Conservation (phyloP, 2,329 filamentous ascomycete species). For the Fusarium torreyae region DNA sequence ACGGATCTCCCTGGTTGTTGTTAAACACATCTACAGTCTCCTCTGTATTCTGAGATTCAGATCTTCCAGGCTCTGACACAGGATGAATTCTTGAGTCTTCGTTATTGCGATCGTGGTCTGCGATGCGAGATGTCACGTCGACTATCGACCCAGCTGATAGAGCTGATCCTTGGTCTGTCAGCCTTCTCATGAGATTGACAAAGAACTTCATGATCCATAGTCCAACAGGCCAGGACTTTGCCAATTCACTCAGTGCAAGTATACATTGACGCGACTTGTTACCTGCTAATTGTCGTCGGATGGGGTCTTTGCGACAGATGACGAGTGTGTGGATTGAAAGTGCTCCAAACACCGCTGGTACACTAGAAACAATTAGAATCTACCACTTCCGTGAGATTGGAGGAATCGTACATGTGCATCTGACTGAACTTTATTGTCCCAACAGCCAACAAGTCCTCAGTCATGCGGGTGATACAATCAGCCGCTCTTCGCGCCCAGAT, state of each 20-base stretch:
- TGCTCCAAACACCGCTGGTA: slow-evolving; percentile 34
- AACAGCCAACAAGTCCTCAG: slow-evolving; percentile 28
- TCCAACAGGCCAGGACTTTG: slow-evolving; percentile 41
- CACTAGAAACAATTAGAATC: slow-evolving; percentile 1
- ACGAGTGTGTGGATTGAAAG: slow-evolving; percentile 43
- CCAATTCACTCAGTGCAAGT: slow-evolving; percentile 34
- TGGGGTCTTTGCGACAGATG: slow-evolving; percentile 32
- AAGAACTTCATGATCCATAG: slow-evolving; percentile 42
- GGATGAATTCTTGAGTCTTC: not conserved
- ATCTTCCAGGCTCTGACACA: rapidly evolving
- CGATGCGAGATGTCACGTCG: slow-evolving; percentile 25
- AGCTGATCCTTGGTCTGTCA: slow-evolving; percentile 31
- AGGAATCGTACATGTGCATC: slow-evolving; percentile 24
- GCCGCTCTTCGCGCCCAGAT: slow-evolving; percentile 24
- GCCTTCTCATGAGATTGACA: slow-evolving; percentile 34
- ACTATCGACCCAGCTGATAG: slow-evolving; percentile 24
- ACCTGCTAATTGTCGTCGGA: slow-evolving; percentile 37
- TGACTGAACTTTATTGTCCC: slow-evolving; percentile 28
- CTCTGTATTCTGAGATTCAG: rapidly evolving
- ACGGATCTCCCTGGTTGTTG: not conserved
- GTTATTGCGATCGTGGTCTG: not conserved
- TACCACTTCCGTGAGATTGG: rapidly evolving
- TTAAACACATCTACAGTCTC: not conserved
- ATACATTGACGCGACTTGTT: slow-evolving; percentile 47
- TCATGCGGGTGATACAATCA: slow-evolving; percentile 38